A percentile compares a stretch with the other conserved stretches of the same genome.
phyloP scores from a whole-genome alignment of 257 asterid genomes.

The Gardenia jasminoides region DNA sequence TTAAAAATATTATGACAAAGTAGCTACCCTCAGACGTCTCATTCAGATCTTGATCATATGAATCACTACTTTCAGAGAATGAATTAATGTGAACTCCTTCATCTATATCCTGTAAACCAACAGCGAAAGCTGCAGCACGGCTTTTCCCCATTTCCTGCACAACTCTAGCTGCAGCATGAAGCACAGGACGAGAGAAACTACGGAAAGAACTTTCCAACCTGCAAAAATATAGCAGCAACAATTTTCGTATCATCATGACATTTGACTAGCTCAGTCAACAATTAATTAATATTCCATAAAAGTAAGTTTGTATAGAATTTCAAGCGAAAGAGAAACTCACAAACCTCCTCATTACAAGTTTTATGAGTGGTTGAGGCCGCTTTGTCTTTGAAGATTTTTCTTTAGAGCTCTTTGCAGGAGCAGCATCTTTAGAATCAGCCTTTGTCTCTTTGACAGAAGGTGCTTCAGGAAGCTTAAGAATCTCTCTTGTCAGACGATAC shows the following conservation, averaged over 20 bases:
- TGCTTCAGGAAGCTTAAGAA: slow-evolving; percentile 90
- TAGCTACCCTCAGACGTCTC: slow-evolving; percentile 88
- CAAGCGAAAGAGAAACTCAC: slow-evolving; percentile 14
- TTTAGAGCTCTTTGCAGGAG: slow-evolving; percentile 59
- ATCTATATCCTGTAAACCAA: slow-evolving; percentile 92
- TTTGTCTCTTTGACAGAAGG: slow-evolving; percentile 65
- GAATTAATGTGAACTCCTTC: slow-evolving; percentile 82
- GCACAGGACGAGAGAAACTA: slow-evolving; percentile 92
- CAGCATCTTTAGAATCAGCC: slow-evolving; percentile 67
- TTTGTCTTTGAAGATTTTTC: slow-evolving; percentile 77
- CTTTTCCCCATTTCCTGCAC: slow-evolving; percentile 99
- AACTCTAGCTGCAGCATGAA: slow-evolving; percentile 97
- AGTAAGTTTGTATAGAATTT: not conserved
- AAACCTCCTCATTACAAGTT: slow-evolving; percentile 99
- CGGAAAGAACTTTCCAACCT: slow-evolving; percentile 97
- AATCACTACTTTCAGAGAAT: slow-evolving; percentile 59
- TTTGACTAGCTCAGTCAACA: not conserved
- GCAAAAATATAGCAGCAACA: slow-evolving; percentile 27
- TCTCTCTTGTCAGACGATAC: slow-evolving; percentile 91
- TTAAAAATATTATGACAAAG: slow-evolving; percentile 19
- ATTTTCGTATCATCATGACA: not conserved
- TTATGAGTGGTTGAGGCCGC: slow-evolving; percentile 95
- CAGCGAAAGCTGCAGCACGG: slow-evolving; percentile 96
- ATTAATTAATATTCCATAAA: not conserved
- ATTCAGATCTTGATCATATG: slow-evolving; percentile 71